Base-by-base conservation (phyloP, 352 stramenopile species). In the Phytophthora melonis region DNA sequence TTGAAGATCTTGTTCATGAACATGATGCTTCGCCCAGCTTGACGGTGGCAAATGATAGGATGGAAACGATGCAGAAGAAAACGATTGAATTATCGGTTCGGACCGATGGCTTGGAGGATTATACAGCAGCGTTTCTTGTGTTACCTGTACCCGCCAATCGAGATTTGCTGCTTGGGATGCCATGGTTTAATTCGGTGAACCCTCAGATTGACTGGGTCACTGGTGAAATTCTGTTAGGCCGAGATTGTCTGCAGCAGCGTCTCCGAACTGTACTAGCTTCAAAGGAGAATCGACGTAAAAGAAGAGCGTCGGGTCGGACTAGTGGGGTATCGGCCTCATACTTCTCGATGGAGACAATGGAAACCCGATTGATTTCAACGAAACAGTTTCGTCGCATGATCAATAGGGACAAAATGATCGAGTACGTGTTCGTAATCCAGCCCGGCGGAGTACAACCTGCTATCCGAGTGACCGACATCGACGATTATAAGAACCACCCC, bases 121-220 rank as follows among this genome's bases (percentile, higher is more conserved):
- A 49, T 11, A 47, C 25, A 5, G 58, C 43, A 30, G 41, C 57
- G 25, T 64, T 65, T 56, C 58, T 47, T 45, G 41, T 65, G 7
- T 19, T 65, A 10, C 41, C 16, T 21, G 63, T 63, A 27, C 63
- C 53, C 1, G 63, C 39, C 9, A 34, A 49, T 7, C 34, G 41
- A 14, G 39, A 47, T 18, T 47, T 47, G 39, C 39, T 47, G 39
- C 39, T 47, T 18, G 39, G 10, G 7, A 47, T 47, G 39, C 39
- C 39, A 47, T 47, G 39, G 39, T 18, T 47, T 1, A 13, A 47
- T 3, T n/a, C 39, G 3, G 39, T 58, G 39, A 49, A 61, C 32
- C 52, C 52, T 8, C 52, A 41, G 13, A 58, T 58, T 43, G 52
- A 58, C 32, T 58, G 52, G 25, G 18, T 21, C 10, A 43, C 52